Evolutionary conservation across 192 early-diverging fungal species (phyloP), one percentile per base, ranked within the genome.

Genomic region (Lobosporangium transversale): DNA sequence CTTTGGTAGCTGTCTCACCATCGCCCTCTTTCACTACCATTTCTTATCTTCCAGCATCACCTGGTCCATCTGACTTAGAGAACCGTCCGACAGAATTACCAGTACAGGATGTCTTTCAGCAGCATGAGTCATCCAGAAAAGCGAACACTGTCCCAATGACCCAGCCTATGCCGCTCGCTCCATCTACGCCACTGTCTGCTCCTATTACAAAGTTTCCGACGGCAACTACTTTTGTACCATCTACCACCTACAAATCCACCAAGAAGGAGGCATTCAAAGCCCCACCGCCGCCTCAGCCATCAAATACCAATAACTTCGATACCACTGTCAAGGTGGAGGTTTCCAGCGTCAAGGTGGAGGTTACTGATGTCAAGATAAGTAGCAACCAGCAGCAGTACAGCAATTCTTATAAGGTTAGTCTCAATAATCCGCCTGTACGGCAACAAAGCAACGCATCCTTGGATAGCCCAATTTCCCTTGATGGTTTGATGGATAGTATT

Each of bases 401-500:
- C 36, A 53, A 18, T 36, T 49, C 26, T 20, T 53, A 52, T 40
- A 75, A 75, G 32, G 70, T 75, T 1, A 63, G 47, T 9, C 10
- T 75, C 29, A 58, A 50, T 31, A 63, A 75, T 27, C 35, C 62
- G 50, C 24, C 73, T 10, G 23, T 27, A 6, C 32, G 51, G 3
- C 50, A 47, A 2, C 58, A 42, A 4, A 47, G 23, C 31, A 24
- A 55, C 12, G 37, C 36, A 1, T 53, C 50, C 3, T 20, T 62
- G 15, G 65, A 66, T 24, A 67, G 73, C 26, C 64, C 73, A 0
- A 76, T 58, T 24, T 76, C 73, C 12, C 21, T 76, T 15, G 64
- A 76, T 58, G 73, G 73, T 9, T 26, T 76, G 10, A 43, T 76
- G 64, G 73, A 76, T n/a, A 76, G 73, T 21, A 57, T 76, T n/a